Evolutionary conservation across 495 filamentous ascomycete genomes (phyloP).

Genomic region (Daldinia childiae): DNA sequence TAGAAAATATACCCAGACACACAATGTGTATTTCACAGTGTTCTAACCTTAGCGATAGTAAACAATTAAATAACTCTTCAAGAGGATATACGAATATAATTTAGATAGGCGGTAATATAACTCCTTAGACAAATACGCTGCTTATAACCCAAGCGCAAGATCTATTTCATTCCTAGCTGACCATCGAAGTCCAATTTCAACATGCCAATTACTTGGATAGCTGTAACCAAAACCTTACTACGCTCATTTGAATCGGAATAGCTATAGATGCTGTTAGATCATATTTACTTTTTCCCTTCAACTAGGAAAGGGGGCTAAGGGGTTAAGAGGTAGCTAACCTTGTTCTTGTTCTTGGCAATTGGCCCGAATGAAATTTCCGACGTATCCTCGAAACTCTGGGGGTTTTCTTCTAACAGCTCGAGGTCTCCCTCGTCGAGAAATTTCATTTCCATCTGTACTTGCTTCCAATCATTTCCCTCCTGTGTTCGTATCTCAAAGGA

Average conservation of each 20-base stretch:
- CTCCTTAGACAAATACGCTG: no score
- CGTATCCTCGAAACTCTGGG: conserved; percentile 16
- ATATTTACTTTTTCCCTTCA: background rate
- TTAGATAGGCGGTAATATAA: no score
- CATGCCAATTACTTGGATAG: background rate
- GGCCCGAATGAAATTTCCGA: conserved; percentile 27
- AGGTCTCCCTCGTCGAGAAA: conserved; percentile 21
- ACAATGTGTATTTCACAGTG: no score
- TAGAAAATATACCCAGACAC: no score
- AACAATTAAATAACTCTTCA: no score
- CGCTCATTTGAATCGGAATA: conserved; percentile 53
- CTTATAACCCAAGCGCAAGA: background rate
- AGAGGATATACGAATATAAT: no score
- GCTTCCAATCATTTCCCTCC: conserved; percentile 8
- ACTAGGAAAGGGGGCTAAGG: background rate
- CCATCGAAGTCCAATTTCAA: background rate
- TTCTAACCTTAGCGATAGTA: no score
- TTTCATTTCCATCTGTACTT: conserved; percentile 25
- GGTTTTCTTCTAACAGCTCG: conserved; percentile 6
- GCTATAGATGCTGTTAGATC: background rate
- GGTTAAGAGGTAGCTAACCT: conserved; percentile 4
- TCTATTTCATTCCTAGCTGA: background rate
- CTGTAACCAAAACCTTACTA: conserved; percentile 27
- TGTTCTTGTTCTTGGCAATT: conserved; percentile 9
- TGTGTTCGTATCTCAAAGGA: conserved; percentile 20